Conservation (phyloP, 1,284 basidiomycete species). For the Golubevia pallescens region DNA sequence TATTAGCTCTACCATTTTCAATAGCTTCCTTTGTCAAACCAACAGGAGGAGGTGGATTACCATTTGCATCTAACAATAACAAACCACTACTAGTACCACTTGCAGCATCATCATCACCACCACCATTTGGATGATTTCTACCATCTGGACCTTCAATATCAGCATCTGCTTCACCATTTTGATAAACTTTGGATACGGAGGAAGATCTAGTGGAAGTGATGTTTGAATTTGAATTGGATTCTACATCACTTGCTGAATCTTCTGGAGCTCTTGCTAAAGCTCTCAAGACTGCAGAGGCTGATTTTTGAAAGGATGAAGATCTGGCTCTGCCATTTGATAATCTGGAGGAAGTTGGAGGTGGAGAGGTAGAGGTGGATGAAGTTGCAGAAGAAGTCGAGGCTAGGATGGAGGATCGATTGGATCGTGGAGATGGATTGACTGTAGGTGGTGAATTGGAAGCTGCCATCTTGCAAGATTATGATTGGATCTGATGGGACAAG, state of each 20-base stretch:
- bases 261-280: conserved; percentile 43
- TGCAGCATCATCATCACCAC: too few relatives aligned
- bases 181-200: conserved; percentile 6
- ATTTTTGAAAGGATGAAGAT: conserved; percentile 48
- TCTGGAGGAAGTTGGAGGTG: not conserved
- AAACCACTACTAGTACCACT: not conserved
- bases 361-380: not conserved
- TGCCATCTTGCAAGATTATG: too few relatives aligned
- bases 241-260: conserved; percentile 5
- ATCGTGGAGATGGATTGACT: not conserved
- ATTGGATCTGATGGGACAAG: too few relatives aligned
- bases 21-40: conserved; percentile 14
- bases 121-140: conserved; percentile 10
- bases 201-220: not conserved
- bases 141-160: conserved; percentile 4
- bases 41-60: not conserved
- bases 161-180: conserved; percentile 4
- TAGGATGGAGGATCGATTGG: not conserved
- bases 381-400: not conserved
- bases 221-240: conserved; percentile 6
- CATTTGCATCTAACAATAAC: not conserved
- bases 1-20: conserved; percentile 13
- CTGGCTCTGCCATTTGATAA: conserved; percentile 3
- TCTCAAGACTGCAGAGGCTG: conserved; percentile 52
- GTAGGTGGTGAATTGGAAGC: not conserved